phyloP scores from a whole-genome alignment of 495 filamentous ascomycete species.

The Aspergillus mulundensis region DNA sequence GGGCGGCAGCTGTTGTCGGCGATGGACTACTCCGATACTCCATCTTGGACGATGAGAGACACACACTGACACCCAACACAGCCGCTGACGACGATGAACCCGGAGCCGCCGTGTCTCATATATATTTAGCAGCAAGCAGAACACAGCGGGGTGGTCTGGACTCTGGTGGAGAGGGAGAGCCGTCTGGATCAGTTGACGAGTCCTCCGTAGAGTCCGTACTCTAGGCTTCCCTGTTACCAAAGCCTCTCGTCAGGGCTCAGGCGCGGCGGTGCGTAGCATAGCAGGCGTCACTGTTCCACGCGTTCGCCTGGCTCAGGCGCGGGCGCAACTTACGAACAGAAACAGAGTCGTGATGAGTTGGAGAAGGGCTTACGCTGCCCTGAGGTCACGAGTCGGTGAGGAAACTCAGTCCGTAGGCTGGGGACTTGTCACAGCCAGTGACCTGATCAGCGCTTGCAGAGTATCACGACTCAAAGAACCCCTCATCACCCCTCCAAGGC shows the following conservation, averaged over 20 bases:
- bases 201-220: not conserved
- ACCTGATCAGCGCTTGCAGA: not conserved
- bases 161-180: not conserved
- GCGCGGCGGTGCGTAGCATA: no score
- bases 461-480: not conserved
- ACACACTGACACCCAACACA: not conserved
- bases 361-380: no score
- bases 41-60: no score
- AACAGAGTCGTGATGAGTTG: no score
- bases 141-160: not conserved
- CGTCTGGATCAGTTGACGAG: not conserved
- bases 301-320: no score
- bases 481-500: not conserved
- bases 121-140: not conserved
- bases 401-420: no score
- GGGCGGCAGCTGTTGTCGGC: no score
- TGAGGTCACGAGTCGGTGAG: not conserved
- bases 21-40: no score
- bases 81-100: not conserved
- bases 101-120: not conserved
- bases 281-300: no score
- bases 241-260: not conserved
- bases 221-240: not conserved
- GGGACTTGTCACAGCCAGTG: slow-evolving; percentile 2
- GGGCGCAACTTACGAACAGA: no score